These are phyloP conservation scores for Fagopyrum esculentum DNA, from an alignment of 148 eudicot species.

Conservation along the genomic window DNA sequence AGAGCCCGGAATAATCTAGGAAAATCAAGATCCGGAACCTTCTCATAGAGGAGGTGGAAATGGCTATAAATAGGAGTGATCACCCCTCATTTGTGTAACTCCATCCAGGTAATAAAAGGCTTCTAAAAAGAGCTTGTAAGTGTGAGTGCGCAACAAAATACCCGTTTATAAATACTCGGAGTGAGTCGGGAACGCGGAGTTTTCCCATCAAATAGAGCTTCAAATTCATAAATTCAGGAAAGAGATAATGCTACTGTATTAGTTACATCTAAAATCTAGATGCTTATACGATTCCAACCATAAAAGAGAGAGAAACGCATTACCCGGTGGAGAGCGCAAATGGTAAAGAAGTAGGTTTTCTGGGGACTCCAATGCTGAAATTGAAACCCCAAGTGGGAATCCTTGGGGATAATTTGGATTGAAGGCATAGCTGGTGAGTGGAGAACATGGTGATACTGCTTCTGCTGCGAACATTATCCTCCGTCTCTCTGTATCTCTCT, in stretches of 20 bases:
- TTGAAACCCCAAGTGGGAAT: slow-evolving; percentile 25
- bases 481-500: slow-evolving; percentile 8
- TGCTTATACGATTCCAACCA: background rate
- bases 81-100: too few species aligned
- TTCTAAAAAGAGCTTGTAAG: too few species aligned
- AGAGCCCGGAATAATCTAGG: too few species aligned
- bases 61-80: too few species aligned
- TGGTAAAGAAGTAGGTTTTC: slow-evolving; percentile 24
- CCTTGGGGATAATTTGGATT: slow-evolving; percentile 12
- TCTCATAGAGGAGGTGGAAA: too few species aligned
- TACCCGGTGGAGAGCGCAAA: slow-evolving; percentile 36
- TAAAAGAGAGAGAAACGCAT: background rate
- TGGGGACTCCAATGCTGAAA: slow-evolving; percentile 22
- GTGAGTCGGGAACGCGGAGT: too few species aligned
- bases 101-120: too few species aligned
- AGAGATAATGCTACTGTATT: background rate
- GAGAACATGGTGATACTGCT: slow-evolving; percentile 29
- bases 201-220: too few species aligned
- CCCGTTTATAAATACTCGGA: too few species aligned
- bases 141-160: too few species aligned
- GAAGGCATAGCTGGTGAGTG: slow-evolving; percentile 18
- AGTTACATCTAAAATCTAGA: background rate
- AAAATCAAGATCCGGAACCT: too few species aligned
- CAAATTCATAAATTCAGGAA: background rate
- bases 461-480: slow-evolving; percentile 60